A percentile compares a stretch with the other conserved stretches of the same genome.
phyloP scores from a whole-genome alignment of 352 stramenopile genomes.

The Phytophthora kernoviae region DNA sequence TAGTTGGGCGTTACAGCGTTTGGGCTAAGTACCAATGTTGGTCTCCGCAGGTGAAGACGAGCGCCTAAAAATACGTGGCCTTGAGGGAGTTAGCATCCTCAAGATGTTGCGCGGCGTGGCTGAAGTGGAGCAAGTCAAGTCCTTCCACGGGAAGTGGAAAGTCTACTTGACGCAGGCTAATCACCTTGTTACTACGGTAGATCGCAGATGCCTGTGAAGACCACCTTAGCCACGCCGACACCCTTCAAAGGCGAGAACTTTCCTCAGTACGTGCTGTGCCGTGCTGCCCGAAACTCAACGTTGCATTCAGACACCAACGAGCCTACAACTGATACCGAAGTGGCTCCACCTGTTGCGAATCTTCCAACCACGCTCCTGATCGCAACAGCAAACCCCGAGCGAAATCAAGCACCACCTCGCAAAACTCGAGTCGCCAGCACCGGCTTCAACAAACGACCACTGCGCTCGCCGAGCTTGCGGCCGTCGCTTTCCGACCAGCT shows the following conservation, averaged over 20 bases:
- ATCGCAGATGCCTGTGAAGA: slow-evolving; percentile 25
- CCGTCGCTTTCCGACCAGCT: slow-evolving; percentile 73
- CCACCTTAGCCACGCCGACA: slow-evolving; percentile 5
- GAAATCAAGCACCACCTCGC: slow-evolving; percentile 7
- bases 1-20: slow-evolving; percentile 17
- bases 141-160: background rate
- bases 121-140: background rate
- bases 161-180: background rate
- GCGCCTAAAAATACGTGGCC: slow-evolving; percentile 3
- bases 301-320: slow-evolving; percentile 3
- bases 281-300: slow-evolving; percentile 15
- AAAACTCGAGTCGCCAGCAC: slow-evolving; percentile 6
- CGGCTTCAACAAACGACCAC: slow-evolving; percentile 5
- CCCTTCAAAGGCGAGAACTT: slow-evolving; percentile 77
- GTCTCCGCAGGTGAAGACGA: slow-evolving; percentile 4
- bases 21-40: slow-evolving; percentile 28
- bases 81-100: background rate
- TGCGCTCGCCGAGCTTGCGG: slow-evolving; percentile 21
- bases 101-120: background rate
- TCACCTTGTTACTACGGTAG: background rate
- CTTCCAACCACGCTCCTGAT: slow-evolving; percentile 11
- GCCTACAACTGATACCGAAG: background rate
- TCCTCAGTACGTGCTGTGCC: slow-evolving; percentile 58
- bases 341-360: slow-evolving; percentile 1
- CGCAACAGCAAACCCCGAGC: slow-evolving; percentile 3